phyloP scores from a whole-genome alignment of 2,329 filamentous ascomycete genomes.

The Neofusicoccum cordaticola region DNA sequence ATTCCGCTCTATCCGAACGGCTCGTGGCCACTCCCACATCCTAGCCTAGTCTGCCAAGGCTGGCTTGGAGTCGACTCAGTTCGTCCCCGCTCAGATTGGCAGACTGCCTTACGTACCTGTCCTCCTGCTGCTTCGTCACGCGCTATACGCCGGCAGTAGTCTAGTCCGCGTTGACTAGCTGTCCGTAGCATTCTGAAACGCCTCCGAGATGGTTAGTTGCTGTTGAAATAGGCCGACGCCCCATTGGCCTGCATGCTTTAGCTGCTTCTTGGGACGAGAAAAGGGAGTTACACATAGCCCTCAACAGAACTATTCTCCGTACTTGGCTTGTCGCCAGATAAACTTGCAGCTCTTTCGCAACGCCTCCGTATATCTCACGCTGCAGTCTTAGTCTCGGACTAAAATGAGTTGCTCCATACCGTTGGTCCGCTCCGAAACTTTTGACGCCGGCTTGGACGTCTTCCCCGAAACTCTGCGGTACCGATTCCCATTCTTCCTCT shows the following conservation, averaged over 20 bases:
- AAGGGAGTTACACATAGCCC: neutral
- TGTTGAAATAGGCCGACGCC: neutral
- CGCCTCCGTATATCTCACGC: neutral
- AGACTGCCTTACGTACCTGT: slow-evolving; percentile 1
- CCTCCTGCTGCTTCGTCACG: neutral
- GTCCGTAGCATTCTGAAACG: neutral
- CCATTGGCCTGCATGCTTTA: neutral
- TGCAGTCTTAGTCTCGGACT: too few species aligned
- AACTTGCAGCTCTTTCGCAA: neutral
- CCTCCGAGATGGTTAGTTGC: neutral
- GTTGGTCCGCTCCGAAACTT: too few species aligned
- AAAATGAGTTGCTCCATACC: too few species aligned
- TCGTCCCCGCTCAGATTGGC: neutral
- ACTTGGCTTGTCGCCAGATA: neutral
- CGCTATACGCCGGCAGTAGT: neutral
- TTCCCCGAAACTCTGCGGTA: too few species aligned
- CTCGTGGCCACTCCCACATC: slow-evolving; percentile 1
- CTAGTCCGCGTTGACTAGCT: neutral
- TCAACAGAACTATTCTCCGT: neutral
- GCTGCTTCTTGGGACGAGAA: neutral
- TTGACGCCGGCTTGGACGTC: too few species aligned
- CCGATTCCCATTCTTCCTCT: too few species aligned
- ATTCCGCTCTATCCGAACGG: slow-evolving; percentile 12
- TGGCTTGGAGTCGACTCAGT: neutral
- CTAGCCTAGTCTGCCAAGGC: slow-evolving; percentile 1